A percentile compares a stretch with the other conserved stretches of the same genome.
These are phyloP conservation scores for Epichloe elymi DNA, from an alignment of 2,329 filamentous ascomycete species.

Conservation along the genomic window DNA sequence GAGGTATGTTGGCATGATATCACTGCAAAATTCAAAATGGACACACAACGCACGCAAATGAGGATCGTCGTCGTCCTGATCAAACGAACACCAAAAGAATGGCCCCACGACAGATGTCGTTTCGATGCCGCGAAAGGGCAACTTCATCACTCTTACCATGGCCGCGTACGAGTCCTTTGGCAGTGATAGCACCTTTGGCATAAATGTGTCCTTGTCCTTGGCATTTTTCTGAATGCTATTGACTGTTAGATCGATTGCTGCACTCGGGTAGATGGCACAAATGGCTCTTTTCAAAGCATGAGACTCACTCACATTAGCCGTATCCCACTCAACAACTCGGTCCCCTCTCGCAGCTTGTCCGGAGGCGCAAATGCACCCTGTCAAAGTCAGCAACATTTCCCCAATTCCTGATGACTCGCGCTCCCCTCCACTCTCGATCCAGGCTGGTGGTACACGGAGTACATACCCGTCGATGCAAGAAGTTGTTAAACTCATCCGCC, in stretches of 20 bases:
- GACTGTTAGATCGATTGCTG: background rate
- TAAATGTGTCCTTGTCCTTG: slow-evolving; percentile 43
- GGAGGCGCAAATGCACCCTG: slow-evolving; percentile 42
- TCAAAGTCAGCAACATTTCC: background rate
- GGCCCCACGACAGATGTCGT: slow-evolving; percentile 46
- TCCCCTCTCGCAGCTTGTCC: slow-evolving; percentile 26
- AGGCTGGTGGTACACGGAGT: background rate
- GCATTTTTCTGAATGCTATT: slow-evolving; percentile 43
- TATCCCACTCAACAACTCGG: slow-evolving; percentile 35
- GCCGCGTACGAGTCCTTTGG: slow-evolving; percentile 34
- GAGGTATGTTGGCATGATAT: too few relatives aligned
- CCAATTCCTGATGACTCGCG: background rate
- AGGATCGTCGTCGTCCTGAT: slow-evolving; percentile 42
- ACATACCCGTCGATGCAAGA: slow-evolving; percentile 35
- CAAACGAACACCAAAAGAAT: slow-evolving; percentile 47
- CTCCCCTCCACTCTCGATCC: background rate
- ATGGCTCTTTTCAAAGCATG: background rate
- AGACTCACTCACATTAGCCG: slow-evolving; percentile 36
- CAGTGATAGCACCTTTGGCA: slow-evolving; percentile 40
- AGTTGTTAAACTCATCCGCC: slow-evolving; percentile 44
- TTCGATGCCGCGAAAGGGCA: slow-evolving; percentile 46
- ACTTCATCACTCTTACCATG: slow-evolving; percentile 41
- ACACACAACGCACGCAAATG: slow-evolving; percentile 36
- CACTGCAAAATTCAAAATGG: too few relatives aligned
- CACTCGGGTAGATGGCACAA: background rate